Evolutionary conservation across 768 basidiomycete species (phyloP).

Genomic region (Coprinopsis strossmayeri): DNA sequence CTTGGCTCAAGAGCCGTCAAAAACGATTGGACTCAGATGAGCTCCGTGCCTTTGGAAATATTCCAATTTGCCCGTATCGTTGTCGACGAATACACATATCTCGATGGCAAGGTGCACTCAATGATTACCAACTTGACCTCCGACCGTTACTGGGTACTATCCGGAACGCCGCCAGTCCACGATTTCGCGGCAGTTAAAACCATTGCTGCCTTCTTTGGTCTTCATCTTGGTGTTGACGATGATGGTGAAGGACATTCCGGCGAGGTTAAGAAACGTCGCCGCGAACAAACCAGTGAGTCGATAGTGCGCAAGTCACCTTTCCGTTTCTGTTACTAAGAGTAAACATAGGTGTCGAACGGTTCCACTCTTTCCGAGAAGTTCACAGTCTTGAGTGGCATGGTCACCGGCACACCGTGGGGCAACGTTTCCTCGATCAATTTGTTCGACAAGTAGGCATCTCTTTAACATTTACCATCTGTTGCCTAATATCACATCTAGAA

Average conservation of each 20-base stretch:
- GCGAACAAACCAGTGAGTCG: conserved; percentile 76
- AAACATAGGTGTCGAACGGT: conserved; percentile 71
- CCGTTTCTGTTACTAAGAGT: conserved; percentile 10
- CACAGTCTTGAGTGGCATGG: conserved; percentile 91
- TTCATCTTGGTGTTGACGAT: conserved; percentile 92
- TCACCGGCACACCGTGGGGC: conserved; percentile 77
- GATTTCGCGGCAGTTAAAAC: conserved; percentile 89
- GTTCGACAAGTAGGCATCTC: conserved; percentile 66
- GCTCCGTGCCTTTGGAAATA: conserved; percentile 81
- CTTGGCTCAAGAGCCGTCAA: conserved; percentile 55
- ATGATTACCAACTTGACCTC: conserved; percentile 73
- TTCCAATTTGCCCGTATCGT: conserved; percentile 88
- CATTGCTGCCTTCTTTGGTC: conserved; percentile 78
- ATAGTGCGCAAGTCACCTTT: not conserved
- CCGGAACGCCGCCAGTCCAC: conserved; percentile 89
- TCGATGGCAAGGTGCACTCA: conserved; percentile 73
- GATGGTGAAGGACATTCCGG: conserved; percentile 74
- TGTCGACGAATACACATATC: conserved; percentile 93
- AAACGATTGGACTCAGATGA: conserved; percentile 73
- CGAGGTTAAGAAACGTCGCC: conserved; percentile 71
- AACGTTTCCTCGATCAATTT: conserved; percentile 73
- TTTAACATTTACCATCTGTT: not conserved
- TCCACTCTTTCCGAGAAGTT: conserved; percentile 95
- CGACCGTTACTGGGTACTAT: conserved; percentile 89
- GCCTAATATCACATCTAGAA: conserved; percentile 46